Percentiles rank a stretch among this genome's conserved stretches.
These are phyloP conservation scores for Lentinula aciculospora DNA, from an alignment of 768 basidiomycete species.

Conservation along the genomic window DNA sequence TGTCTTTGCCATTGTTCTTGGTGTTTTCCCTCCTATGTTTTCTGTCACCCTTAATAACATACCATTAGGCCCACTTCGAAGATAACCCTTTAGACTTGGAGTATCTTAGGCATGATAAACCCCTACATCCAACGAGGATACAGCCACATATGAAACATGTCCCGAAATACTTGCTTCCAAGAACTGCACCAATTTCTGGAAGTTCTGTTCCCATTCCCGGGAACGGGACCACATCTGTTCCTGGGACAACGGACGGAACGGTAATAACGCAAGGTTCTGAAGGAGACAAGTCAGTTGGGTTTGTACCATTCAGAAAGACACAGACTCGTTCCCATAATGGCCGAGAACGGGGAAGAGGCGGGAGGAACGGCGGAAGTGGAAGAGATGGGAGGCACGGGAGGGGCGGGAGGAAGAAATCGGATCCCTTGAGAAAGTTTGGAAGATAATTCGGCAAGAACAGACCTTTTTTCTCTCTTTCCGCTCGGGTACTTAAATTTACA, in stretches of 20 bases:
- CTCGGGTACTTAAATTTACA: too few relatives aligned
- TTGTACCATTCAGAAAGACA: constrained; percentile 73
- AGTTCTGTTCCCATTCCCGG: background rate
- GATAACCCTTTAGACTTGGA: constrained; percentile 68
- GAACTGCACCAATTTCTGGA: too few relatives aligned
- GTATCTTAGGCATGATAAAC: constrained; percentile 90
- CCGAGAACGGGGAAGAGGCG: constrained; percentile 46
- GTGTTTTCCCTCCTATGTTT: background rate
- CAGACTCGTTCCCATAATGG: constrained; percentile 37
- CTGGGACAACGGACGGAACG: background rate
- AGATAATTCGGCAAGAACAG: constrained; percentile 11
- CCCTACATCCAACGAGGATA: constrained; percentile 82
- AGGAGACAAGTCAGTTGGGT: constrained; percentile 36
- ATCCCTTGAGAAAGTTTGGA: constrained; percentile 78
- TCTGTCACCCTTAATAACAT: too few relatives aligned
- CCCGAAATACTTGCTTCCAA: background rate
- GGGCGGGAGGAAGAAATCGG: constrained; percentile 66
- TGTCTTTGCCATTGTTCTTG: too few relatives aligned
- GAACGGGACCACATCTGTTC: background rate
- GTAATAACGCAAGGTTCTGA: constrained; percentile 10
- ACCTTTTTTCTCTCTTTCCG: too few relatives aligned
- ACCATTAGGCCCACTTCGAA: constrained; percentile 86
- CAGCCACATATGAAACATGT: constrained; percentile 97
- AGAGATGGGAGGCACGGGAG: constrained; percentile 32
- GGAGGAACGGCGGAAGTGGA: constrained; percentile 12